A percentile compares a stretch with the other conserved stretches of the same genome.
phyloP scores from a whole-genome alignment of 495 filamentous ascomycete species.

The Xylaria acuta region DNA sequence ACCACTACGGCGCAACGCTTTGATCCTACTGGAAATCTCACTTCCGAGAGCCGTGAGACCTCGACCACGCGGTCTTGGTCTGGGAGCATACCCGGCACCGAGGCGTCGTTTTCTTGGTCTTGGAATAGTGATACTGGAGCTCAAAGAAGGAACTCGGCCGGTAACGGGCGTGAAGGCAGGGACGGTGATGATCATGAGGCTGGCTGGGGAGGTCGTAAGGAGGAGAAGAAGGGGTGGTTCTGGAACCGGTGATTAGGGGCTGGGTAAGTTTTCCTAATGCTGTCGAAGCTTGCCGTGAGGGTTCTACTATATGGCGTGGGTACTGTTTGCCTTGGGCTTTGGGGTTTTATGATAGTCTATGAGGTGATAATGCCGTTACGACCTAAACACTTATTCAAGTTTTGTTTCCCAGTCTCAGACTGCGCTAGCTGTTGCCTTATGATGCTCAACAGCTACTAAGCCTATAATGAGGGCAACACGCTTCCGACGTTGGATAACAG shows the following conservation, averaged over 20 bases:
- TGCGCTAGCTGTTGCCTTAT: not conserved
- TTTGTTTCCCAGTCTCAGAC: not conserved
- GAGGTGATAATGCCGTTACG: constrained; percentile 1
- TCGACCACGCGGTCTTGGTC: constrained; percentile 15
- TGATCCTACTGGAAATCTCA: constrained; percentile 32
- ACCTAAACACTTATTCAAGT: not conserved
- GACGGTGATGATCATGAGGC: constrained; percentile 1
- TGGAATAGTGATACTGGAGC: constrained; percentile 9
- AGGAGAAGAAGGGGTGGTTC: constrained; percentile 42
- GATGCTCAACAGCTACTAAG: too few relatives aligned
- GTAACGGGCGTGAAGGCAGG: not conserved
- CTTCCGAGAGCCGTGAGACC: constrained; percentile 21
- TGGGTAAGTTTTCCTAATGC: not conserved
- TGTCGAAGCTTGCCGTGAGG: not conserved
- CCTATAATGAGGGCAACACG: too few relatives aligned
- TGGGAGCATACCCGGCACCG: constrained; percentile 2
- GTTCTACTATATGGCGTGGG: not conserved
- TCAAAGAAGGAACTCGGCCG: not conserved
- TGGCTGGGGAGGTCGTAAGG: not conserved
- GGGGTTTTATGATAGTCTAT: too few relatives aligned
- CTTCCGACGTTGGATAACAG: too few relatives aligned
- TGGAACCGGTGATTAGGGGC: constrained; percentile 34
- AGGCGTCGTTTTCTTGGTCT: constrained; percentile 14
- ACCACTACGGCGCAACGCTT: constrained; percentile 26
- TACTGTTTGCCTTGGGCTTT: not conserved